Evolutionary conservation across 306 rosid genomes (phyloP), one percentile per base, ranked within the genome.

Genomic region (Cucurbita moschata): DNA sequence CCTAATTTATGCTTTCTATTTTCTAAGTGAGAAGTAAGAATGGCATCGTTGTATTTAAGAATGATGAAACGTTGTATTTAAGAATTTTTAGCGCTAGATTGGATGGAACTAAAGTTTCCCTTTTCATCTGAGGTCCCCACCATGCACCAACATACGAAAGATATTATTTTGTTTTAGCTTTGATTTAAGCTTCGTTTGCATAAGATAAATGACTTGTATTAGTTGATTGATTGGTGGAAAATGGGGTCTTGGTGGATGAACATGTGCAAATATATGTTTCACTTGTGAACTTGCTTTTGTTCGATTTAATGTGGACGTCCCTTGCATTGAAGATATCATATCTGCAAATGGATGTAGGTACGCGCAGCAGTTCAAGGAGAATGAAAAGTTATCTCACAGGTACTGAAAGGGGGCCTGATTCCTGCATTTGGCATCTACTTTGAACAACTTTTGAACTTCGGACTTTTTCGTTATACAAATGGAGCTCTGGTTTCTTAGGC

Each of bases 351-450:
- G 44, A 57, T 77, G 81, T 79, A 85, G 88, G 79, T 85, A 85
- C 55, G 86, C 77, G 43, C 77, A 82, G 75, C 14, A 68, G 40
- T 85, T 72, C 78, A 73, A 49, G 64, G 88, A 85, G 77, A 78
- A 80, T 38, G 88, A 85, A 79, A 85, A 85, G 81, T 37, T 85
- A 67, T 75, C 60, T 4, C 86, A 85, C 78, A 78, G 84, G 77
- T 85, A 80, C 77, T 85, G 81, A 82, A 81, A 40, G 39, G 30
- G 39, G 30, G 59, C 59, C 59, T 30, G 59, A 57, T 30, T 11
- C 73, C 23, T 47, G 23, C 44, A 10, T 21, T 5, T 19, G 54
- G 6, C 72, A 66, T 67, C 38, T 68, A 46, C 73, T n/a, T 46
- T 47, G 43, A 68, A 68, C 55, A 46, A 64, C 23, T 39, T 37